Base-by-base conservation (phyloP, 2,329 filamentous ascomycete genomes). In the Fusarium anguioides region DNA sequence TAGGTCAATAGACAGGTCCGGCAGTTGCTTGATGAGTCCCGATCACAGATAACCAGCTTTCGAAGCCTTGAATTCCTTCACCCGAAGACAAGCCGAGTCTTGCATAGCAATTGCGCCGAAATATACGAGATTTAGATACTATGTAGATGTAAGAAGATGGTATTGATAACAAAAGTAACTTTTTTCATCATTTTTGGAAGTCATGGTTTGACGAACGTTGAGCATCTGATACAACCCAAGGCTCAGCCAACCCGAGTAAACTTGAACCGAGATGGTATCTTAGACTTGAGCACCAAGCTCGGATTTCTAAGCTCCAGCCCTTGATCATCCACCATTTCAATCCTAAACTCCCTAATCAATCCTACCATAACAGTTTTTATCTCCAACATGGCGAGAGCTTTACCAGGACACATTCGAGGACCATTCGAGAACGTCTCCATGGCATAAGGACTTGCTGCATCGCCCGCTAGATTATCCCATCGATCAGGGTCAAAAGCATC, bases 361-460 rank as follows among this genome's bases (percentile, higher is more conserved):
- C 50, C 48, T 4, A 23, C 18, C 6, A 69, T 4, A 20, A 68
- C 11, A 2, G 45, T 47, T 14, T 68, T 66, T 15, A 68, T 56
- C 15, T 69, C 51, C 0, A 69, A 15, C 21, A 69, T 26, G 4
- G 66, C 60, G 4, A 69, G 24, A 0, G 47, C 40, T 33, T 63
- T 69, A 10, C 65, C 65, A 1, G 61, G 55, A 17, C 66, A 68
- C 21, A 68, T 66, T 0, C 65, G 51, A 1, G 65, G 51, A 1
- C 65, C 66, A 0, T 66, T 66, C 1, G 54, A 48, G 20, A 63
- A 68, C 0, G 37, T 46, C 7, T 66, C 60, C 20, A 62, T 50
- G 0, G 56, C 37, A 49, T 50, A 66, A 3, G 65, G 65, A 6
- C 51, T 55, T 2, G 8, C 7, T 0, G 51, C 45, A 6, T 51